A percentile compares a stretch with the other conserved stretches of the same genome.
Evolutionary conservation across 345 rosid species (phyloP).

Genomic region (Alliaria petiolata): DNA sequence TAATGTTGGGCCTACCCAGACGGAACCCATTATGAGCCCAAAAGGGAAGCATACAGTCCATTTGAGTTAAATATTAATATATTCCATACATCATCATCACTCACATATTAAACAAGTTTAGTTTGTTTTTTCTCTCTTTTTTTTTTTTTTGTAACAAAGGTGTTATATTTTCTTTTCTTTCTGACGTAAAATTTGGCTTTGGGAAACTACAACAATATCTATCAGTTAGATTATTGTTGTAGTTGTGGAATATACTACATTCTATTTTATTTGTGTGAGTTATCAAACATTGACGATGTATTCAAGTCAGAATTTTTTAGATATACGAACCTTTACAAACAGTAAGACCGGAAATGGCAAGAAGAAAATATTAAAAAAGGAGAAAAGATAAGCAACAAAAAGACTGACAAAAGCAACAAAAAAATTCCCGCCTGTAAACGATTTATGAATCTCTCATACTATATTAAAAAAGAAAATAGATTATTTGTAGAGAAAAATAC

Average conservation of each 20-base stretch:
- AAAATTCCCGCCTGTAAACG: conserved; percentile 3
- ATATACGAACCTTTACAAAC: conserved; percentile 13
- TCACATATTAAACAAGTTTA: not conserved
- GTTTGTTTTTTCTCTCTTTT: not conserved
- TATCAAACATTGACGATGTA: not conserved
- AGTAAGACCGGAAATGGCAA: conserved; percentile 5
- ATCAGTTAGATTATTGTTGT: not conserved
- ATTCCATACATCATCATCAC: not conserved
- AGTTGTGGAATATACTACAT: not conserved
- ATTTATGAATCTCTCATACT: conserved; percentile 8
- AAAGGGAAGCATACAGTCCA: not conserved
- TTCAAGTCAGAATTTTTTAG: not conserved
- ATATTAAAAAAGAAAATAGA: not conserved
- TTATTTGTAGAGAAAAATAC: not conserved
- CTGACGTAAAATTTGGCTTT: not conserved
- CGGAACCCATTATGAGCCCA: not conserved
- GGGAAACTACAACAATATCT: not conserved
- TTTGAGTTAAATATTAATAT: not conserved
- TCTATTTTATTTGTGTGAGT: not conserved
- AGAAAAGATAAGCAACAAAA: conserved; percentile 1
- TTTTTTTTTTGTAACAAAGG: too few species aligned
- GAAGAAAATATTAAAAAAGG: conserved; percentile 7
- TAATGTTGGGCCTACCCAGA: not conserved
- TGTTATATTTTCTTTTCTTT: too few species aligned
- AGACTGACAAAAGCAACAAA: not conserved